Percentiles rank a stretch among this genome's conserved stretches.
phyloP scores from a whole-genome alignment of 129 eudicot genomes.

The Flaveria sonorensis region DNA sequence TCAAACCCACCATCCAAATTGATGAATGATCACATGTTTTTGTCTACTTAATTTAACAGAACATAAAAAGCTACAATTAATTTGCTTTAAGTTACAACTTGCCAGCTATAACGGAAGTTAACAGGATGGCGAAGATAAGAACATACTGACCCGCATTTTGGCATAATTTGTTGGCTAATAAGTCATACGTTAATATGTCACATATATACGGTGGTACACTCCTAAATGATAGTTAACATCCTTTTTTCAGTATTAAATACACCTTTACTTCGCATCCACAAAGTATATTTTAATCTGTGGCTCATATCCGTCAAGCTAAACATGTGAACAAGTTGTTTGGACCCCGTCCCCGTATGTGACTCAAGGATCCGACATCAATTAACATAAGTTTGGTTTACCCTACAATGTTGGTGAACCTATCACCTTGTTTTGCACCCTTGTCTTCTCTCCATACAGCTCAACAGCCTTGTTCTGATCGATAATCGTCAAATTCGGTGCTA shows the following conservation, averaged over 20 bases:
- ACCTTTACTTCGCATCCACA: conserved; percentile 2
- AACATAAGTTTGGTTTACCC: conserved; percentile 25
- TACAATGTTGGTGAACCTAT: conserved; percentile 20
- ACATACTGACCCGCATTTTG: no score
- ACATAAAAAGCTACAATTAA: no score
- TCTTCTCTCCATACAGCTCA: background rate
- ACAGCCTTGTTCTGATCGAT: background rate
- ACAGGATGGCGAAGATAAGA: no score
- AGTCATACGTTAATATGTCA: no score
- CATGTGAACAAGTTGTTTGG: conserved; percentile 19
- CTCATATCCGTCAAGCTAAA: conserved; percentile 10
- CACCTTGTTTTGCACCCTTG: conserved; percentile 17
- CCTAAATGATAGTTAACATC: conserved; percentile 12
- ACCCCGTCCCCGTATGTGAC: background rate
- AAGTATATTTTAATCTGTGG: conserved; percentile 10
- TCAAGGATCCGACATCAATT: conserved; percentile 17
- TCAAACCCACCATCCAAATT: background rate
- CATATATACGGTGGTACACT: background rate
- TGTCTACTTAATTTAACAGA: background rate
- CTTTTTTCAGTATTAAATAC: background rate
- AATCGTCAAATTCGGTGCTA: background rate
- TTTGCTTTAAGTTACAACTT: no score
- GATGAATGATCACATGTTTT: background rate
- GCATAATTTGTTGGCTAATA: no score
- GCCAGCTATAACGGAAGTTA: no score